Evolutionary conservation across 108 stramenopile species (phyloP), one percentile per base, ranked within the genome.

Genomic region (Nitzschia palea): DNA sequence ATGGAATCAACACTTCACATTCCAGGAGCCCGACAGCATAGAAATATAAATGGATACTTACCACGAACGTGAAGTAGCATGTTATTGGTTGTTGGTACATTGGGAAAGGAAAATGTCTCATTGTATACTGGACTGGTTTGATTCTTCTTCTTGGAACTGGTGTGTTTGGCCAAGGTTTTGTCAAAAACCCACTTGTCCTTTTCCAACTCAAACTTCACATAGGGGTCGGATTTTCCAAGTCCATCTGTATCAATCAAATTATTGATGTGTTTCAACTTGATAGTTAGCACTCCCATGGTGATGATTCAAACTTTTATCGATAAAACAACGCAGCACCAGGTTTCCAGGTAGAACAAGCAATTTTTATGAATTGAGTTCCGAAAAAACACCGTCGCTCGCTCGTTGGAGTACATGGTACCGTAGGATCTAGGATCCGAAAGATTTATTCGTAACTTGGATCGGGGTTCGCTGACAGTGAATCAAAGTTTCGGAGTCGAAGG

Each of bases 201-300:
- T 47, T 80, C 76, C 12, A 80, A 36, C 31, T 65, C 73, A 57
- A 85, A 78, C 53, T 71, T 79, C 55, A 85, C 78, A 52, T 85
- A 85, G 8, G 84, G 80, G 63, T 85, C 84, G 2, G 64, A 52
- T 53, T 71, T 85, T 15, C 84, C 84, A 2, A 85, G 25, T 14
- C 28, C 10, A 73, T 85, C 84, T 28, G 32, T 69, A 42, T 85
- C 80, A 12, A 25, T 23, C 27, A 85, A 55, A 51, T 85, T 65
- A 40, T 69, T 70, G n/a, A 72, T 47, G 44, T 74, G 73, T 44
- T 74, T 60, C 5, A 80, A 35, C 12, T 26, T n/a, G 0, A 80
- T 65, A 9, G 65, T 75, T 42, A 80, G 54, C 0, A 67, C 57
- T 0, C 74, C 80, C 79, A 80, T 79, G 4, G 8, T 48, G 55